Evolutionary conservation across 164 flowering plant species (phyloP).

Genomic region (Vitis riparia): DNA sequence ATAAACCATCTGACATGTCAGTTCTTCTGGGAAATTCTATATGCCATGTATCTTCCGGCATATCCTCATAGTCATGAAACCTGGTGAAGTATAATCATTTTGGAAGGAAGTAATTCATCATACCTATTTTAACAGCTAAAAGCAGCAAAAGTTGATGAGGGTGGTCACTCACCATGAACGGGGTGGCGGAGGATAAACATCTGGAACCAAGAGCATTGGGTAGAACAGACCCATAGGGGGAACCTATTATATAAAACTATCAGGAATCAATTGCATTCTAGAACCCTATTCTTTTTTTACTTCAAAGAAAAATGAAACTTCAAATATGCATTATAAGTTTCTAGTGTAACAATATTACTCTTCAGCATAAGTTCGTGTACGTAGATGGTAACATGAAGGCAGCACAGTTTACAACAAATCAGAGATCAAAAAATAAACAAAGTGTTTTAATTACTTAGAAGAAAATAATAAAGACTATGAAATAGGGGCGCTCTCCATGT

Average conservation of each 20-base stretch:
- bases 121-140: background rate
- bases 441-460: too few relatives aligned
- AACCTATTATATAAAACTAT: slow-evolving; percentile 49
- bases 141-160: slow-evolving; percentile 2
- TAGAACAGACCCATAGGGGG: slow-evolving; percentile 98
- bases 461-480: too few relatives aligned
- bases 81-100: slow-evolving; percentile 31
- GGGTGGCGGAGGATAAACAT: slow-evolving; percentile 90
- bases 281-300: background rate
- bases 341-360: too few relatives aligned
- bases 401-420: too few relatives aligned
- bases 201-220: slow-evolving; percentile 89
- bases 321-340: too few relatives aligned
- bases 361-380: too few relatives aligned
- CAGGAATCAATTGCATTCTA: slow-evolving; percentile 15
- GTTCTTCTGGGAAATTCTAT: slow-evolving; percentile 70
- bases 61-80: slow-evolving; percentile 92
- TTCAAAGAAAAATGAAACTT: background rate
- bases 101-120: background rate
- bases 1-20: slow-evolving; percentile 67
- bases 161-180: slow-evolving; percentile 62
- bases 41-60: slow-evolving; percentile 90
- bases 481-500: too few relatives aligned
- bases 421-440: too few relatives aligned
- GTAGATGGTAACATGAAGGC: too few relatives aligned